Percentiles rank a stretch among this genome's conserved stretches.
phyloP scores from a whole-genome alignment of 306 rosid species.

The Malus sylvestris region DNA sequence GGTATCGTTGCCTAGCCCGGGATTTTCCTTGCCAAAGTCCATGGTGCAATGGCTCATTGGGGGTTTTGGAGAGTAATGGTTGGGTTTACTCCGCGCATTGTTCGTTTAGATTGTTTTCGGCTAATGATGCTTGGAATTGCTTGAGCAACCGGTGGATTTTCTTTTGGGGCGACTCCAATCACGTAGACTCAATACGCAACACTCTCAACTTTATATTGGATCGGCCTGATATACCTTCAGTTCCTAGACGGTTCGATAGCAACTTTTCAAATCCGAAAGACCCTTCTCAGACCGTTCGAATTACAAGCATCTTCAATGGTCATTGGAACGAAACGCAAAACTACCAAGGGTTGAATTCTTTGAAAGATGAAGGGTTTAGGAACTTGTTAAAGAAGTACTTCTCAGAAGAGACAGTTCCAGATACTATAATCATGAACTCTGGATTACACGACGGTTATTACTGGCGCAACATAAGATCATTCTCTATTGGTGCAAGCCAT shows the following conservation, averaged over 20 bases:
- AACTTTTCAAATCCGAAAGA: slow-evolving; percentile 68
- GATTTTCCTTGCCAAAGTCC: slow-evolving; percentile 62
- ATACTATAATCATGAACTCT: slow-evolving; percentile 75
- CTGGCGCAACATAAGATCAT: slow-evolving; percentile 59
- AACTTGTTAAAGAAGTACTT: slow-evolving; percentile 53
- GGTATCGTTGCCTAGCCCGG: slow-evolving; percentile 54
- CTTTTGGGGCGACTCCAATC: slow-evolving; percentile 97
- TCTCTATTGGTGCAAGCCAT: slow-evolving; percentile 51
- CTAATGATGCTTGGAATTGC: slow-evolving; percentile 80
- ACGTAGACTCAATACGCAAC: slow-evolving; percentile 78
- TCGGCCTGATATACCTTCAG: slow-evolving; percentile 56
- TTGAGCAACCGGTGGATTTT: slow-evolving; percentile 72
- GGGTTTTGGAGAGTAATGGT: slow-evolving; percentile 83
- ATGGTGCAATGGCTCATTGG: slow-evolving; percentile 86
- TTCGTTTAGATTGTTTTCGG: slow-evolving; percentile 51
- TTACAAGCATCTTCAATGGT: slow-evolving; percentile 88
- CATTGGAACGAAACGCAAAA: slow-evolving; percentile 90
- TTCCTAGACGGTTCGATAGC: slow-evolving; percentile 73
- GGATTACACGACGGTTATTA: slow-evolving; percentile 75
- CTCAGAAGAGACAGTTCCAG: slow-evolving; percentile 63
- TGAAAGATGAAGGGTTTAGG: slow-evolving; percentile 61
- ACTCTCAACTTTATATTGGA: slow-evolving; percentile 67
- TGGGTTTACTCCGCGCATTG: slow-evolving; percentile 94
- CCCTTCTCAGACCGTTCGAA: slow-evolving; percentile 64
- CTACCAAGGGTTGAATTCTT: slow-evolving; percentile 75